These are phyloP conservation scores for Theileria annulata DNA, from an alignment of 169 alveolate species.

Conservation along the genomic window DNA sequence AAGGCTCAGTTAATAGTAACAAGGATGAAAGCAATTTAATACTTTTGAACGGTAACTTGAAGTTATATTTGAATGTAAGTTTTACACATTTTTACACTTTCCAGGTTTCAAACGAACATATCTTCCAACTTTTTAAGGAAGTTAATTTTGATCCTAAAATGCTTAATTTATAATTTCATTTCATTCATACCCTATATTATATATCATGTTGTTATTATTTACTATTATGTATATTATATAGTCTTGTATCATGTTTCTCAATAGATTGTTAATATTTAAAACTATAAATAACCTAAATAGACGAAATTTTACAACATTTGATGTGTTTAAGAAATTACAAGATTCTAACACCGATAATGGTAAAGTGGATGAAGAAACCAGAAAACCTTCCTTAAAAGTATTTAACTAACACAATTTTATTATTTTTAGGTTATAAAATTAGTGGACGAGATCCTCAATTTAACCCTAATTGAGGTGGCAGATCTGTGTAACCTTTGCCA, in stretches of 20 bases:
- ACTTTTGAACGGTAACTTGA: not conserved
- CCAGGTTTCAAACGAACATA: not conserved
- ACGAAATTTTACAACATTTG: slow-evolving; percentile 19
- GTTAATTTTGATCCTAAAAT: not conserved
- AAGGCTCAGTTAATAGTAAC: not conserved
- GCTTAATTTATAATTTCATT: not conserved
- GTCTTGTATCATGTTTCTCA: not conserved
- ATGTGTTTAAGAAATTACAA: slow-evolving; percentile 55
- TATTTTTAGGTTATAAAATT: slow-evolving; percentile 69
- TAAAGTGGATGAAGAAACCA: not conserved
- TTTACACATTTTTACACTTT: not conserved
- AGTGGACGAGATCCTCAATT: slow-evolving; percentile 81
- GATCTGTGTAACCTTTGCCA: slow-evolving; percentile 86
- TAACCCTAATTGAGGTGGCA: slow-evolving; percentile 85
- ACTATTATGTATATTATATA: no score
- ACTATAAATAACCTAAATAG: not conserved
- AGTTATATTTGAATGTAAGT: not conserved
- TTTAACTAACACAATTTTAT: not conserved
- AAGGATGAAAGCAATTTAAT: not conserved
- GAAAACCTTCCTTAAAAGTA: slow-evolving; percentile 67
- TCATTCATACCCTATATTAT: not conserved
- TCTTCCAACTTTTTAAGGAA: not conserved
- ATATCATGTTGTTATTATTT: no score
- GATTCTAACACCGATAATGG: slow-evolving; percentile 23
- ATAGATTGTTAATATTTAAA: not conserved